phyloP scores from a whole-genome alignment of 208 protist species.

The Balamuthia mandrillaris region DNA sequence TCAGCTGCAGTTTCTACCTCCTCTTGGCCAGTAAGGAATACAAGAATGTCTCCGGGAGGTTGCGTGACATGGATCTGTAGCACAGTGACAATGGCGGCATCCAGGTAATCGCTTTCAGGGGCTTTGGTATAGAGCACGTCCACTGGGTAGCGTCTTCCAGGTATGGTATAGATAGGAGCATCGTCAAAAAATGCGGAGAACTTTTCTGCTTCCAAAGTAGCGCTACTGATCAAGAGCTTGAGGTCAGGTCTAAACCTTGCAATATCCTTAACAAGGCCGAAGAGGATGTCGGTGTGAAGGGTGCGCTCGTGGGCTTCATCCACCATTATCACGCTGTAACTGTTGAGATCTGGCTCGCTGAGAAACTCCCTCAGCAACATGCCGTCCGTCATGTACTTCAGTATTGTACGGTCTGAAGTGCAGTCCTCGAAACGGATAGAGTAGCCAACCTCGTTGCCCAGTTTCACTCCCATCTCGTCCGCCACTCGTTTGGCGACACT shows the following conservation, averaged over 20 bases:
- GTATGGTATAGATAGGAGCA: constrained; percentile 84
- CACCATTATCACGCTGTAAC: constrained; percentile 96
- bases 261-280: constrained; percentile 86
- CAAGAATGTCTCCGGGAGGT: constrained; percentile 82
- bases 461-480: constrained; percentile 82
- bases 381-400: constrained; percentile 96
- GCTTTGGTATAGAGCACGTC: constrained; percentile 88
- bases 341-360: constrained; percentile 84
- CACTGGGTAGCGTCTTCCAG: constrained; percentile 72
- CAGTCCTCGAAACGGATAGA: constrained; percentile 95
- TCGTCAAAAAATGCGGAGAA: constrained; percentile 94
- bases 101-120: constrained; percentile 88
- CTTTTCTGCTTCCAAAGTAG: constrained; percentile 96
- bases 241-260: constrained; percentile 80
- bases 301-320: constrained; percentile 97
- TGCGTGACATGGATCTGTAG: constrained; percentile 88
- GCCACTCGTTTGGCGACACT: constrained; percentile 95
- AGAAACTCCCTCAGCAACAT: constrained; percentile 96
- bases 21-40: constrained; percentile 88
- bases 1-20: constrained; percentile 84
- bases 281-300: constrained; percentile 88
- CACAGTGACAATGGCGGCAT: constrained; percentile 83
- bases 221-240: constrained; percentile 94
- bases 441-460: constrained; percentile 87
- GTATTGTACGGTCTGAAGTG: constrained; percentile 78